phyloP scores from a whole-genome alignment of 2,329 filamentous ascomycete genomes.

The Didymosphaeria variabile region DNA sequence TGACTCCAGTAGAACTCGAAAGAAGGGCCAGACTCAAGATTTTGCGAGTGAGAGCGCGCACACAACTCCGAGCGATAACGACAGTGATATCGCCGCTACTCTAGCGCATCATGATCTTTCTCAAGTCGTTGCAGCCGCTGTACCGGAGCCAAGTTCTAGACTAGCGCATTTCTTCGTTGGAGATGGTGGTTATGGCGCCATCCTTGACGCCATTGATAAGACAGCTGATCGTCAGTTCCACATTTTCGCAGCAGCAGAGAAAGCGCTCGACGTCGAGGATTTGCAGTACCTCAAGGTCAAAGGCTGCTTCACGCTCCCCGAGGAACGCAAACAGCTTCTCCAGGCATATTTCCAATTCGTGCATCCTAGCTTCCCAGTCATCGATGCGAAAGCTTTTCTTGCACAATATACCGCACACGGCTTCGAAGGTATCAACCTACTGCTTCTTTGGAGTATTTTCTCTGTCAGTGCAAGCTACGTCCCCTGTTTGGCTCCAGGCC shows the following conservation, averaged over 20 bases:
- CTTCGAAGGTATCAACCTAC: slow-evolving; percentile 42
- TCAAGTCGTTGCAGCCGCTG: slow-evolving; percentile 16
- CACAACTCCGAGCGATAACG: neutral
- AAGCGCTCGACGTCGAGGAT: slow-evolving; percentile 30
- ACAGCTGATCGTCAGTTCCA: slow-evolving; percentile 19
- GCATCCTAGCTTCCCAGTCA: slow-evolving; percentile 50
- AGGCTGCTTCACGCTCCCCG: slow-evolving; percentile 47
- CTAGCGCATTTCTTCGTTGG: slow-evolving; percentile 19
- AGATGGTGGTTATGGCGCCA: slow-evolving; percentile 19
- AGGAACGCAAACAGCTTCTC: slow-evolving; percentile 41
- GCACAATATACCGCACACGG: slow-evolving; percentile 37
- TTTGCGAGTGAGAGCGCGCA: neutral
- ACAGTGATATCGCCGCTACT: neutral
- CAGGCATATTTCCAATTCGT: slow-evolving; percentile 51
- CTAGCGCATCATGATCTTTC: slow-evolving; percentile 1
- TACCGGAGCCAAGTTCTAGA: slow-evolving; percentile 16
- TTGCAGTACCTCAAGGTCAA: slow-evolving; percentile 43
- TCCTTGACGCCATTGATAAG: slow-evolving; percentile 13
- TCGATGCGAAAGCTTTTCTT: slow-evolving; percentile 45
- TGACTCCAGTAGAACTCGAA: slow-evolving; percentile 1
- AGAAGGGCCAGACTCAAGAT: neutral
- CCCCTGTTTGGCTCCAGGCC: slow-evolving; percentile 27
- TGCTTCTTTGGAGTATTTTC: slow-evolving; percentile 54
- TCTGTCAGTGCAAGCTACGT: slow-evolving; percentile 49
- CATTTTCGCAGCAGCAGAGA: slow-evolving; percentile 19